phyloP scores from a whole-genome alignment of 2,329 filamentous ascomycete species.

The Cryoendolithus antarcticus region DNA sequence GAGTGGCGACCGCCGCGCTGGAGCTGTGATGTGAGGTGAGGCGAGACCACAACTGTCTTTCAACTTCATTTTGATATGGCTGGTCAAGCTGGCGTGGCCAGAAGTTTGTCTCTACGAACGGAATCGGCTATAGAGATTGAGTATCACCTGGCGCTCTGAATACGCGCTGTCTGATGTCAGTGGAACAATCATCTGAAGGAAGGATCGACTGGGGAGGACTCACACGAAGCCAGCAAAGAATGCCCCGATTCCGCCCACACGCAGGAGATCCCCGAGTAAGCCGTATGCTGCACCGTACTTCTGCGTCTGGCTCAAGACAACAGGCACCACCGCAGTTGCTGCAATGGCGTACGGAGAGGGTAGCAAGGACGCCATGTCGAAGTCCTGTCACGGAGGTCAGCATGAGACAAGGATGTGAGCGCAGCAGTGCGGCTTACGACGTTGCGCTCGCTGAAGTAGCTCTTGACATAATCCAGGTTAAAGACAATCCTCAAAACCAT shows the following conservation, averaged over 20 bases:
- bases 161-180: conserved; percentile 3
- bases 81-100: too few relatives aligned
- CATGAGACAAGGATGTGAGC: background rate
- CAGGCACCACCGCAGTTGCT: conserved; percentile 25
- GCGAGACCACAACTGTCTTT: too few relatives aligned
- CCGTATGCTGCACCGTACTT: conserved; percentile 23
- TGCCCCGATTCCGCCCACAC: conserved; percentile 25
- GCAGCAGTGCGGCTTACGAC: conserved; percentile 8
- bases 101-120: background rate
- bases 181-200: background rate
- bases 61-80: too few relatives aligned
- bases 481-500: conserved; percentile 77
- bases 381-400: conserved; percentile 9
- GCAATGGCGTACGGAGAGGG: conserved; percentile 26
- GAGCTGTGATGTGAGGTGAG: conserved; percentile 8
- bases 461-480: conserved; percentile 60
- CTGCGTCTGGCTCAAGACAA: conserved; percentile 23
- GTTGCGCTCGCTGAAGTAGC: conserved; percentile 45
- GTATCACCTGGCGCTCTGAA: conserved; percentile 6
- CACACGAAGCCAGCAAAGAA: conserved; percentile 26
- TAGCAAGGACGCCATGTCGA: conserved; percentile 16
- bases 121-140: conserved; percentile 7
- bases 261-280: conserved; percentile 29
- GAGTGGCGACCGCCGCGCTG: conserved; percentile 14
- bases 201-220: conserved; percentile 10